These are phyloP conservation scores for Nissolia schottii DNA, from an alignment of 306 rosid species.

Conservation along the genomic window DNA sequence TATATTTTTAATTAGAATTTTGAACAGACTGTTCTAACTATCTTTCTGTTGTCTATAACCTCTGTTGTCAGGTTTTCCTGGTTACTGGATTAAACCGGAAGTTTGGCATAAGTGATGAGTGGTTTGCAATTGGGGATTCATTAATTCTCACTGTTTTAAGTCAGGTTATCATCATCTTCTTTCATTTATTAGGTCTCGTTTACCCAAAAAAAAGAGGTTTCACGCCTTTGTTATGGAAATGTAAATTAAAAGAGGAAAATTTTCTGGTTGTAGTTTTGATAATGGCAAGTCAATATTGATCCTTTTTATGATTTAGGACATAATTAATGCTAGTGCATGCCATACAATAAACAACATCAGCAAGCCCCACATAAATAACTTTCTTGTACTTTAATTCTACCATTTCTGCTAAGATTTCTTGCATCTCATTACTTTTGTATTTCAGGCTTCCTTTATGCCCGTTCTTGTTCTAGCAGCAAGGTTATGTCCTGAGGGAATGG, in stretches of 20 bases:
- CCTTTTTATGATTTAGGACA: conserved; percentile 1
- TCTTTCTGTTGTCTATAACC: neutral
- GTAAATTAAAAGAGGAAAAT: conserved; percentile 5
- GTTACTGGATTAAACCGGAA: conserved; percentile 81
- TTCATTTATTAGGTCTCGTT: conserved; percentile 18
- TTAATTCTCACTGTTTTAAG: conserved; percentile 88
- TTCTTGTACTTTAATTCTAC: conserved; percentile 8
- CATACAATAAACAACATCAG: neutral
- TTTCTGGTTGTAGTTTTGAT: conserved; percentile 5
- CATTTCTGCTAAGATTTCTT: conserved; percentile 3
- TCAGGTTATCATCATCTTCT: conserved; percentile 50
- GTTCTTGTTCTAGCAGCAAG: conserved; percentile 95
- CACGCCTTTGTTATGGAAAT: neutral
- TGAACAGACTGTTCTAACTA: conserved; percentile 2
- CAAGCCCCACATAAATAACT: neutral
- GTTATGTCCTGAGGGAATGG: conserved; percentile 97
- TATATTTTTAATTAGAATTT: neutral
- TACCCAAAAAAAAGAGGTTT: neutral
- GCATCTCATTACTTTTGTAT: conserved; percentile 22
- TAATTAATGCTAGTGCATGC: neutral
- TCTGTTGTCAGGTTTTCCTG: conserved; percentile 60
- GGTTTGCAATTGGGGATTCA: conserved; percentile 99
- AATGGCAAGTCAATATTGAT: neutral
- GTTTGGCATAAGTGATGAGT: conserved; percentile 86
- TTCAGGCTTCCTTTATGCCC: conserved; percentile 98